These are phyloP conservation scores for Stygiomarasmius scandens DNA, from an alignment of 1,284 basidiomycete species.

Conservation along the genomic window DNA sequence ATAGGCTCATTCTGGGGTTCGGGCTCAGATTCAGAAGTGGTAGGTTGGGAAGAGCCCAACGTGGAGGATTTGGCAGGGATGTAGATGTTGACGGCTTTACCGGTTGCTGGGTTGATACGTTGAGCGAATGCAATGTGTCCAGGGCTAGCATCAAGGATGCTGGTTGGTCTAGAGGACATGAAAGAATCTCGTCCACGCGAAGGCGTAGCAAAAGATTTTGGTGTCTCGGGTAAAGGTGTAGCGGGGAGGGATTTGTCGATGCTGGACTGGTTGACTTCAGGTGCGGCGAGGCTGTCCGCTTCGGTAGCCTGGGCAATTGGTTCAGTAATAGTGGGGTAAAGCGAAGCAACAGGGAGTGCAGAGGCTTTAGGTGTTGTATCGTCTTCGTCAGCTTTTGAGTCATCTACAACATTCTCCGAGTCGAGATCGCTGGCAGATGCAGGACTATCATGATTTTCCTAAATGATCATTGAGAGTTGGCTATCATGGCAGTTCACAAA, in stretches of 20 bases:
- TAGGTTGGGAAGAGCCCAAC: conserved; percentile 15
- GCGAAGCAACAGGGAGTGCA: background rate
- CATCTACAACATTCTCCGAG: background rate
- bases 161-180: conserved; percentile 31
- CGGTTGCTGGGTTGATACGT: conserved; percentile 36
- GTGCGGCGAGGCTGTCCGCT: background rate
- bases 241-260: conserved; percentile 2
- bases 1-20: conserved; percentile 21
- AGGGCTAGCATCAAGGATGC: conserved; percentile 40
- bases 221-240: background rate
- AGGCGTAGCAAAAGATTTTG: background rate
- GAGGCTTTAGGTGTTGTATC: background rate
- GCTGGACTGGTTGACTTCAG: background rate
- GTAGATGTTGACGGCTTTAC: conserved; percentile 38
- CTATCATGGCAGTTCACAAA: background rate
- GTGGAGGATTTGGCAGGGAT: conserved; percentile 12
- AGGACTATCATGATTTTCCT: background rate
- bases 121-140: conserved; percentile 35
- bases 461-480: background rate
- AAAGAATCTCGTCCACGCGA: conserved; percentile 1
- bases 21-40: conserved; percentile 29
- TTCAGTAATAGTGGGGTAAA: background rate
- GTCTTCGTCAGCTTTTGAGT: background rate
- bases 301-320: background rate
- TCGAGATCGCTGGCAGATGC: background rate